Evolutionary conservation across 2,329 filamentous ascomycete genomes (phyloP).

Genomic region (Verticillium longisporum): DNA sequence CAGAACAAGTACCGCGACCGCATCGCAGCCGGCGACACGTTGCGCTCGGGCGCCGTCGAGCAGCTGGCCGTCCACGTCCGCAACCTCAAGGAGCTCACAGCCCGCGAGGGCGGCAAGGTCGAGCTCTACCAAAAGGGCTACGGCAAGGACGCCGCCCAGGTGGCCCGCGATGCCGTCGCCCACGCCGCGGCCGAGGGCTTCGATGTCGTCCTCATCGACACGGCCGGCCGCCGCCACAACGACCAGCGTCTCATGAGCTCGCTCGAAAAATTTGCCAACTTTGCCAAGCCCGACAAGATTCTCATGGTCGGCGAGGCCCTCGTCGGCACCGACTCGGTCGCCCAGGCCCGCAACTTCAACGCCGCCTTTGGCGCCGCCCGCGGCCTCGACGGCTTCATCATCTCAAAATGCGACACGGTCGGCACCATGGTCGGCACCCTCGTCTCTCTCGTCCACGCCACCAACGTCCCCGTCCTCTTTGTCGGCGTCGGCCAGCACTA

Average conservation of each 20-base stretch:
- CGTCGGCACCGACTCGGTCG: constrained; percentile 91
- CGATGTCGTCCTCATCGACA: constrained; percentile 95
- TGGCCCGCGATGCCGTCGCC: constrained; percentile 87
- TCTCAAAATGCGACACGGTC: constrained; percentile 97
- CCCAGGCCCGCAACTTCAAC: constrained; percentile 95
- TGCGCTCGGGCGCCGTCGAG: constrained; percentile 94
- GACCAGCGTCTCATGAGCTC: constrained; percentile 94
- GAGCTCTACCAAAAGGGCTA: constrained; percentile 97
- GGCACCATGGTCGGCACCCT: constrained; percentile 97
- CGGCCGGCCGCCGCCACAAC: constrained; percentile 89
- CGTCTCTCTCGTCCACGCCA: constrained; percentile 95
- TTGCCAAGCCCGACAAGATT: constrained; percentile 95
- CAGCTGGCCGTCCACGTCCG: constrained; percentile 93
- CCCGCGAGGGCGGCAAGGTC: constrained; percentile 75
- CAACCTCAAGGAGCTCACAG: constrained; percentile 82
- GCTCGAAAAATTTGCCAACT: constrained; percentile 94
- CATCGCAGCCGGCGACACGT: constrained; percentile 92
- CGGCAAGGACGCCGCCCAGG: constrained; percentile 92
- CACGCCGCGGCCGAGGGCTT: constrained; percentile 69
- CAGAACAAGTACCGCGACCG: constrained; percentile 96
- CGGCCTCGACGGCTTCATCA: constrained; percentile 91
- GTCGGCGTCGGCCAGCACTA: constrained; percentile 70
- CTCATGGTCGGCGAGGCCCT: constrained; percentile 89
- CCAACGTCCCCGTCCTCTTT: constrained; percentile 91
- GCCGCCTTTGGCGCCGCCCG: constrained; percentile 77